Conservation (phyloP, 2,329 filamentous ascomycete genomes). For the Sclerotinia spermophila region DNA sequence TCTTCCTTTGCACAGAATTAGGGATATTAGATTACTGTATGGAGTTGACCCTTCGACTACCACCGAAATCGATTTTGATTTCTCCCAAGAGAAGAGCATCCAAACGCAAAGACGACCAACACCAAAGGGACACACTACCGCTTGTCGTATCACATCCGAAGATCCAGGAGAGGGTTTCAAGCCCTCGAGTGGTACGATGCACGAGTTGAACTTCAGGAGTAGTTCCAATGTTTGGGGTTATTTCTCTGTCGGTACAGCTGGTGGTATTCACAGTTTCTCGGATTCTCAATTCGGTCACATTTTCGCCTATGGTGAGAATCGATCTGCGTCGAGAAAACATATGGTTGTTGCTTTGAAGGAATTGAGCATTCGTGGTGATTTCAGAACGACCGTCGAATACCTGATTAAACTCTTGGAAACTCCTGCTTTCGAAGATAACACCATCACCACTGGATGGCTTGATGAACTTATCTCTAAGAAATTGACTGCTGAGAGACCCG, state of each 20-base stretch:
- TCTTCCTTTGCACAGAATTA: constrained; percentile 89
- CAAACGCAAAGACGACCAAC: constrained; percentile 84
- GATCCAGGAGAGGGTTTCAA: constrained; percentile 99
- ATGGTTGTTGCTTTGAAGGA: constrained; percentile 99
- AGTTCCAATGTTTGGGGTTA: constrained; percentile 99
- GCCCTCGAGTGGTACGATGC: constrained; percentile 97
- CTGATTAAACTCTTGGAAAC: constrained; percentile 98
- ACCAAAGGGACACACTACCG: constrained; percentile 95
- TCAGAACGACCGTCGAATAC: constrained; percentile 97
- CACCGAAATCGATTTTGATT: constrained; percentile 93
- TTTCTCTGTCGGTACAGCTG: constrained; percentile 95
- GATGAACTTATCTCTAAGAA: constrained; percentile 98
- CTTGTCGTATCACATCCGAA: constrained; percentile 98
- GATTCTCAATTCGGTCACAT: constrained; percentile 99
- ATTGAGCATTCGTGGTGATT: constrained; percentile 98
- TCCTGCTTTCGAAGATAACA: constrained; percentile 97
- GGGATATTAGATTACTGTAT: constrained; percentile 93
- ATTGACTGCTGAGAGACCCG: constrained; percentile 90
- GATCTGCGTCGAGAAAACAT: constrained; percentile 93
- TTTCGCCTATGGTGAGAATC: constrained; percentile 97
- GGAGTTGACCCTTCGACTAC: constrained; percentile 86
- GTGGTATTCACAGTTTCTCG: constrained; percentile 98
- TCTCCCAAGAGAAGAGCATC: constrained; percentile 78
- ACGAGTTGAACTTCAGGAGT: constrained; percentile 97
- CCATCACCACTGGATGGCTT: constrained; percentile 97